Evolutionary conservation across 345 rosid species (phyloP).

Genomic region (Ricinus communis): DNA sequence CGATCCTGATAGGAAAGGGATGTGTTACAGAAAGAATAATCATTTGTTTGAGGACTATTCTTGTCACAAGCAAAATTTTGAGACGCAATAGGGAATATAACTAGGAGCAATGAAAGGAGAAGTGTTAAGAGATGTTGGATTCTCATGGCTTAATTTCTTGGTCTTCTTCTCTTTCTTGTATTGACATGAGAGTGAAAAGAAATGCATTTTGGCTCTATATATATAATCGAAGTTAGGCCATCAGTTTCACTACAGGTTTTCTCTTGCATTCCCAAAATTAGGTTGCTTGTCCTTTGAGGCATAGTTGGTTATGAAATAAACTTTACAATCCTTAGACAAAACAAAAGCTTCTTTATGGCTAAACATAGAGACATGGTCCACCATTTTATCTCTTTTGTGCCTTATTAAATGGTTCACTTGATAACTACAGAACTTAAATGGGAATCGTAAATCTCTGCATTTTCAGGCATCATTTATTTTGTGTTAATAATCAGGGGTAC

Average conservation of each 20-base stretch:
- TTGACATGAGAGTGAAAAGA: neutral
- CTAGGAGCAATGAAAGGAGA: conserved; percentile 18
- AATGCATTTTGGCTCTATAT: neutral
- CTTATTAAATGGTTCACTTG: no score
- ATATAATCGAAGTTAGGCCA: conserved; percentile 6
- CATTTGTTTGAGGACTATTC: conserved; percentile 30
- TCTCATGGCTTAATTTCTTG: conserved; percentile 19
- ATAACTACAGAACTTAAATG: no score
- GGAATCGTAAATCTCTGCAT: no score
- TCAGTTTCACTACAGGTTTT: neutral
- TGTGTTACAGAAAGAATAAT: conserved; percentile 44
- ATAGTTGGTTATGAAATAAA: neutral
- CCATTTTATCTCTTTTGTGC: neutral
- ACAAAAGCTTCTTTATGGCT: conserved; percentile 23
- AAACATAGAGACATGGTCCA: neutral
- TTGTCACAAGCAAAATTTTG: conserved; percentile 48
- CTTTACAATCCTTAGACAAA: conserved; percentile 10
- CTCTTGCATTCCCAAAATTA: neutral
- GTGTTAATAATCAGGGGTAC: no score
- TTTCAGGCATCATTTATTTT: no score
- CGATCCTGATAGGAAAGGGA: conserved; percentile 45
- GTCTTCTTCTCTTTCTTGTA: neutral
- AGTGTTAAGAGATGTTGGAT: conserved; percentile 5
- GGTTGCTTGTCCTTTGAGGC: conserved; percentile 29
- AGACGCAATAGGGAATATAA: conserved; percentile 13